A percentile compares a stretch with the other conserved stretches of the same genome.
Evolutionary conservation across 441 rosid species (phyloP).

Genomic region (Metrosideros polymorpha): DNA sequence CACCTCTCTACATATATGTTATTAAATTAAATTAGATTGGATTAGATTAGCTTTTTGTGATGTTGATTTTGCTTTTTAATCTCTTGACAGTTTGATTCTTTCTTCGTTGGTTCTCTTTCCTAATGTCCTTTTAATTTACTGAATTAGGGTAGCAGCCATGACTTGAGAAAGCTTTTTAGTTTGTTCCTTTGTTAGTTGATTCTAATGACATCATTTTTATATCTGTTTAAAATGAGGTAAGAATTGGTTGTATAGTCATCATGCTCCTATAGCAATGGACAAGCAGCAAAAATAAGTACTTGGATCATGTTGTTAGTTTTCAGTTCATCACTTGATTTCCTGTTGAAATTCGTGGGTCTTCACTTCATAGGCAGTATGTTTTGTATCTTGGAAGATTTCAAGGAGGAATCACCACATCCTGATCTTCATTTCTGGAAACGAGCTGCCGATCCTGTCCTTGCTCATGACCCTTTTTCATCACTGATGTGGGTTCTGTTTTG

Average conservation of each 20-base stretch:
- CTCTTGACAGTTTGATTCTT: not conserved
- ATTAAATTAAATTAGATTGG: not conserved
- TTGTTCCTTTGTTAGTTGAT: not conserved
- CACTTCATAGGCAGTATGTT: slow-evolving; percentile 41
- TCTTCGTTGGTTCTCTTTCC: not conserved
- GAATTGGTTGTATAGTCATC: not conserved
- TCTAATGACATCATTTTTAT: not conserved
- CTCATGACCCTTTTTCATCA: slow-evolving; percentile 93
- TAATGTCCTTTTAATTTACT: not conserved
- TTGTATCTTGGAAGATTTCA: slow-evolving; percentile 34
- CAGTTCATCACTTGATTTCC: not conserved
- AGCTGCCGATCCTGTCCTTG: slow-evolving; percentile 81
- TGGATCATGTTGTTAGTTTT: not conserved
- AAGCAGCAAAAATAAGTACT: not conserved
- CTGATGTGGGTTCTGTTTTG: slow-evolving; percentile 97
- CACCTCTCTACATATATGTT: not conserved
- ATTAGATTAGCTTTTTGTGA: not conserved
- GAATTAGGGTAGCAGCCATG: not conserved
- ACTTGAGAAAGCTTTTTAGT: not conserved
- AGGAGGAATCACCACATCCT: slow-evolving; percentile 33
- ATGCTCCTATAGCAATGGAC: not conserved
- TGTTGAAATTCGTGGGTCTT: not conserved
- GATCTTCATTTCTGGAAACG: slow-evolving; percentile 72
- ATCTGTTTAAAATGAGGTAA: not conserved
- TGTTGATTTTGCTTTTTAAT: not conserved